Evolutionary conservation across 148 eudicot genomes (phyloP), one percentile per base, ranked within the genome.

Genomic region (Persicaria maculosa): DNA sequence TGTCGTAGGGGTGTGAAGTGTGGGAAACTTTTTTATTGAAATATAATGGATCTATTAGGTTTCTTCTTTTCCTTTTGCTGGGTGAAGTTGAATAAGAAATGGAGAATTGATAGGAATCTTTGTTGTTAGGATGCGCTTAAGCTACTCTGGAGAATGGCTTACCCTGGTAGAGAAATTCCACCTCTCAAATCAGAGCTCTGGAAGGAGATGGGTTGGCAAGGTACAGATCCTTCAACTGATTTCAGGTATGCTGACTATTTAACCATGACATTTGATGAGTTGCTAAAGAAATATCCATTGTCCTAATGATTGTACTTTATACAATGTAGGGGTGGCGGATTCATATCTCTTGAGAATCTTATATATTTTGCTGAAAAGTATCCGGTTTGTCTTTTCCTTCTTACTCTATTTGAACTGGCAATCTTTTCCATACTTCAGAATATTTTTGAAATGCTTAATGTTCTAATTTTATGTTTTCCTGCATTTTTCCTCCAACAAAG

Each of bases 121-220:
- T 78, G 80, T 74, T 43, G 79, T 16, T 84, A 96, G 99, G 97
- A 92, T 88, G 93, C 97, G 76, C 97, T 96, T 25, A 83, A 79
- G 81, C 85, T 81, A 80, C 85, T 96, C 68, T 96, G 99, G 99
- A 84, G 87, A 79, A 79, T 86, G 80, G 91, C 97, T 75, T 96
- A 84, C 82, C 99, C 99, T 67, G 80, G 80, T 68, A 90, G 97
- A 75, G 91, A 81, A 68, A 80, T 91, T 76, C 96, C 96, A 40
- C 79, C 91, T 77, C 97, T 96, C 75, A 92, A 90, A 81, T 92
- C 99, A 31, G 97, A 96, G 82, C 94, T 90, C 75, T 96, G 99
- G 99, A 96, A 96, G 80, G 99, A 96, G 75, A 96, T 96, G 99
- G 99, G 99, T 44, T 96, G 99, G 99, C 99, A 96, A 87, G 99